Base-by-base conservation (phyloP, 345 rosid genomes). In the Eucalyptus dawsonii region DNA sequence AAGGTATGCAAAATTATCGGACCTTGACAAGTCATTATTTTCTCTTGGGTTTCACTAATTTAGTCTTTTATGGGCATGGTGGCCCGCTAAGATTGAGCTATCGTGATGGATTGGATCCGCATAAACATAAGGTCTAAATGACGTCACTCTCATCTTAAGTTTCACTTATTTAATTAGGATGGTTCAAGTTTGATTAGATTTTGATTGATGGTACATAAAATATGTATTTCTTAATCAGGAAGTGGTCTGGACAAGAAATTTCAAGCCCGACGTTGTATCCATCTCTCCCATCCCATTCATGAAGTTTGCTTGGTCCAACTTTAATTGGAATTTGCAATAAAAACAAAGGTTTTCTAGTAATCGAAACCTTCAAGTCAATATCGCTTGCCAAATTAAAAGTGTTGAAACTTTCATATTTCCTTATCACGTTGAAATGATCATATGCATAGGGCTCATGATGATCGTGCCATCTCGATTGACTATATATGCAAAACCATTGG, bases 391-490 rank as follows among this genome's bases (percentile, higher is more conserved):
- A 53, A 53, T 53, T 53, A 21, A 8, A 53, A 53, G 58, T 53
- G 58, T 53, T 53, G 58, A 53, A 53, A 53, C 25, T 53, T 53
- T 53, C 58, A 21, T 53, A 53, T 53, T 8, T 53, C 8, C 25
- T 12, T 11, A 27, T 60, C 69, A 60, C 2, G 31, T 27, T 27
- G 31, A 60, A 60, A 27, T 60, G 16, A 27, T 60, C 15, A 13
- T 12, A 29, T 27, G 14, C 67, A 27, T 27, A 2, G 67, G 15
- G 67, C 67, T 58, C 65, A 25, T 0, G 22, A 10, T 1, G 2
- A 25, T 1, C 6, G 2, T 0, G 14, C n/a, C 0, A 58, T 0
- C n/a, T 29, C 15, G 15, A 60, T 60, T 5, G 69, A 60, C 11
- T 12, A 27, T 13, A 60, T 12, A 27, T 12, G 69, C 67, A 60